Conservation (phyloP, 2,329 filamentous ascomycete species). For the Colletotrichum filicis region DNA sequence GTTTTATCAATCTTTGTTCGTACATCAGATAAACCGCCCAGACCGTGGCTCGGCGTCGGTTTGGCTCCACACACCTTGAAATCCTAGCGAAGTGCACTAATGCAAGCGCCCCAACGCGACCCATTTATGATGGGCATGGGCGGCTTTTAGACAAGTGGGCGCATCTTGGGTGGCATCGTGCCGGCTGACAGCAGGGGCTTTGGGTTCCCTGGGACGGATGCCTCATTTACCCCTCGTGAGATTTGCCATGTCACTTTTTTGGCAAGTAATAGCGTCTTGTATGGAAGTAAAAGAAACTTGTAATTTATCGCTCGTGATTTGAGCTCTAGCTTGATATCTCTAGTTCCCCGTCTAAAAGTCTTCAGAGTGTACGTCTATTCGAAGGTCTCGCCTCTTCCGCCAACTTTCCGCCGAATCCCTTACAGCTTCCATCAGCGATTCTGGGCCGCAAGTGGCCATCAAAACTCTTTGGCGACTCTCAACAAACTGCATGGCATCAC, state of each 20-base stretch:
- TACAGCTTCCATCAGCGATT: constrained; percentile 6
- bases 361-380: constrained; percentile 19
- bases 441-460: constrained; percentile 9
- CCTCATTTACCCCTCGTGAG: not conserved
- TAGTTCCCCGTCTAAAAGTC: not conserved
- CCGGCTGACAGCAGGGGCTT: not conserved
- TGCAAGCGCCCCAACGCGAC: not conserved
- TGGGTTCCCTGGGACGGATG: not conserved
- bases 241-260: not conserved
- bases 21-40: not conserved
- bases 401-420: not conserved
- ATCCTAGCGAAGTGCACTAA: not conserved
- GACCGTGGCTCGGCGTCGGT: not conserved
- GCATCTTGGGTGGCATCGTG: not conserved
- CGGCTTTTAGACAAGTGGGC: not conserved
- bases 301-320: not conserved
- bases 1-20: not conserved
- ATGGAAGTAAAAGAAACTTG: no score
- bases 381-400: not conserved
- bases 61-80: not conserved
- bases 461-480: not conserved
- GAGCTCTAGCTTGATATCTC: not conserved
- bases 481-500: not conserved
- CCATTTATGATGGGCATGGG: not conserved
- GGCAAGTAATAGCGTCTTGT: no score